Evolutionary conservation across 1,139 yeast species (phyloP).

Genomic region (Arxiozyma bovina): DNA sequence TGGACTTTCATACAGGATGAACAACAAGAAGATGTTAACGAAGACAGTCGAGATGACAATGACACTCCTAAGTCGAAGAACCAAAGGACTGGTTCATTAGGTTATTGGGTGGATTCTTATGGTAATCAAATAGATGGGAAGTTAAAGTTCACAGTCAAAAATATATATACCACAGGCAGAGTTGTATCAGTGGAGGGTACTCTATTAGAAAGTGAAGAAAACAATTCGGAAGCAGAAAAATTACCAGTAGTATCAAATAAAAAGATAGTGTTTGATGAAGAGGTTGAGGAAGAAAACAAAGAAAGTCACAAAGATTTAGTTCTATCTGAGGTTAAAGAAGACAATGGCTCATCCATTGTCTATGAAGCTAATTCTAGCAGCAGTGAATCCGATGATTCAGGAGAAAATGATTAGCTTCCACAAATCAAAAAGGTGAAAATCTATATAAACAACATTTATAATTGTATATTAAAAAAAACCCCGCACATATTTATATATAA

Average conservation of each 20-base stretch:
- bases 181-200: conserved; percentile 84
- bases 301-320: conserved; percentile 31
- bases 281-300: conserved; percentile 29
- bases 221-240: conserved; percentile 29
- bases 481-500: not conserved
- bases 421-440: not conserved
- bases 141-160: conserved; percentile 61
- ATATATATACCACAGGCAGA: conserved; percentile 69
- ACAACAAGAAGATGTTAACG: conserved; percentile 33
- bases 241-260: conserved; percentile 36
- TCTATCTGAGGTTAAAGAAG: conserved; percentile 27
- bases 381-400: conserved; percentile 12
- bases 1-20: conserved; percentile 83
- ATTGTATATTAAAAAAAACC: conserved; percentile 1
- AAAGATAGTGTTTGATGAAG: conserved; percentile 36
- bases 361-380: conserved; percentile 29
- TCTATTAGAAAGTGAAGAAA: conserved; percentile 34
- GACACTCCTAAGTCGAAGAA: conserved; percentile 15
- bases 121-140: conserved; percentile 76
- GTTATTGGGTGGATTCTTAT: conserved; percentile 76
- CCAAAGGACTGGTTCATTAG: conserved; percentile 42
- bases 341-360: conserved; percentile 29
- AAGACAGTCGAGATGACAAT: conserved; percentile 21
- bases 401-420: conserved; percentile 3
- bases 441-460: not conserved